A percentile compares a stretch with the other conserved stretches of the same genome.
These are phyloP conservation scores for Cubamyces lactineus DNA, from an alignment of 768 basidiomycete species.

Conservation along the genomic window DNA sequence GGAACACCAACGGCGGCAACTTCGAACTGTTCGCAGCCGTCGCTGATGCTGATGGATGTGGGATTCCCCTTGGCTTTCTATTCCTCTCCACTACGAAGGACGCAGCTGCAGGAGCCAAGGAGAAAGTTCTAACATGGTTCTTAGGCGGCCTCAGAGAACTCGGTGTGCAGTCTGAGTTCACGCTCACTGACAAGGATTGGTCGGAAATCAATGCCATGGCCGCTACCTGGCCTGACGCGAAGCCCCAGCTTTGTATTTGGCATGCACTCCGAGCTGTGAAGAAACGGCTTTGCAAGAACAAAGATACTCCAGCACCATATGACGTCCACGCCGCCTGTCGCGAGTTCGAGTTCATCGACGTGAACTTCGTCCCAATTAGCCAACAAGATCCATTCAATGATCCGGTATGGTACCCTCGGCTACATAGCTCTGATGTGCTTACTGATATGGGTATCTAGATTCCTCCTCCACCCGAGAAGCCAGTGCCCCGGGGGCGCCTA, in stretches of 20 bases:
- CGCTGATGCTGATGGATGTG: constrained; percentile 39
- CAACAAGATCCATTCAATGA: not conserved
- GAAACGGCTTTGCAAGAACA: constrained; percentile 33
- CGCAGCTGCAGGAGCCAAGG: constrained; percentile 31
- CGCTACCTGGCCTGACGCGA: constrained; percentile 34
- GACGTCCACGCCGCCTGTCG: constrained; percentile 30
- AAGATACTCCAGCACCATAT: constrained; percentile 34
- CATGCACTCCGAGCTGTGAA: constrained; percentile 38
- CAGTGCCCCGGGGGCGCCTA: constrained; percentile 4
- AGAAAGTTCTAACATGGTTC: constrained; percentile 32
- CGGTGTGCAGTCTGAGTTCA: constrained; percentile 32
- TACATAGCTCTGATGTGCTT: too few relatives aligned
- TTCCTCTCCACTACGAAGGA: constrained; percentile 25
- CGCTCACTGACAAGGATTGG: constrained; percentile 38
- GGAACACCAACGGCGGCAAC: constrained; percentile 38
- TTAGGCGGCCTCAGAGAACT: constrained; percentile 31
- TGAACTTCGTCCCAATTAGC: not conserved
- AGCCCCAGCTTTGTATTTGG: constrained; percentile 46
- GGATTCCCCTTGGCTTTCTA: constrained; percentile 38
- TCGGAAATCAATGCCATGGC: constrained; percentile 40
- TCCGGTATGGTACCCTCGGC: too few relatives aligned
- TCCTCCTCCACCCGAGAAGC: constrained; percentile 6
- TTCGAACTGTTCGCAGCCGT: constrained; percentile 40
- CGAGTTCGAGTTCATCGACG: not conserved
- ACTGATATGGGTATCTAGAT: too few relatives aligned